phyloP scores from a whole-genome alignment of 2,329 filamentous ascomycete species.

The Calycina herbarum region DNA sequence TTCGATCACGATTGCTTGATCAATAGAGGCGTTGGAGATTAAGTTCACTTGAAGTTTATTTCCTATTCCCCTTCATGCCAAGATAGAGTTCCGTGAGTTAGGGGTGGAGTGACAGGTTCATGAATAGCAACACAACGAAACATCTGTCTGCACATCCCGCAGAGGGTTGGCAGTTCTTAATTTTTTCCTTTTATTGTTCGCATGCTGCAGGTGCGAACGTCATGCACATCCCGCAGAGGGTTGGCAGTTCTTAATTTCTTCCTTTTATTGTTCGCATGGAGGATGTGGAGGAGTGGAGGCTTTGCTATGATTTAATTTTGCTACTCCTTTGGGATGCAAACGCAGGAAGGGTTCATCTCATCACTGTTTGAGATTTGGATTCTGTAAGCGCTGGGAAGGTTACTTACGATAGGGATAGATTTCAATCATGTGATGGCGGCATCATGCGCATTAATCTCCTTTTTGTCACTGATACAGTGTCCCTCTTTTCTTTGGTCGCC shows the following conservation, averaged over 20 bases:
- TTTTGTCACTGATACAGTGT: not conserved
- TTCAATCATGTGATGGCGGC: not conserved
- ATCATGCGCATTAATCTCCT: not conserved
- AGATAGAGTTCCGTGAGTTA: too few relatives aligned
- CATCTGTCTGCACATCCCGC: not conserved
- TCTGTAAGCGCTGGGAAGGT: not conserved
- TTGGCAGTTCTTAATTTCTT: not conserved
- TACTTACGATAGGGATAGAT: not conserved
- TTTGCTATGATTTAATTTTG: not conserved
- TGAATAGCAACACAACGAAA: too few relatives aligned
- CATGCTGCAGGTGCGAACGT: too few relatives aligned
- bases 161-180: not conserved
- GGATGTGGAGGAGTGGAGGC: not conserved
- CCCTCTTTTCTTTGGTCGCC: not conserved
- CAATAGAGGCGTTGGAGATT: too few relatives aligned
- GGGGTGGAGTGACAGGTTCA: too few relatives aligned
- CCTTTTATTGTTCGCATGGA: not conserved
- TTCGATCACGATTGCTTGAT: too few relatives aligned
- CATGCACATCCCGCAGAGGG: not conserved
- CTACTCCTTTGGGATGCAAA: not conserved
- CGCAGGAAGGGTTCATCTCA: not conserved
- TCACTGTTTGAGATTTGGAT: not conserved
- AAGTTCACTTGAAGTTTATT: too few relatives aligned
- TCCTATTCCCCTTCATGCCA: too few relatives aligned
- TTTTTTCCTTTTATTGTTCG: not conserved